These are phyloP conservation scores for Aristolochia contorta DNA, from an alignment of 164 flowering plant genomes.

Conservation along the genomic window DNA sequence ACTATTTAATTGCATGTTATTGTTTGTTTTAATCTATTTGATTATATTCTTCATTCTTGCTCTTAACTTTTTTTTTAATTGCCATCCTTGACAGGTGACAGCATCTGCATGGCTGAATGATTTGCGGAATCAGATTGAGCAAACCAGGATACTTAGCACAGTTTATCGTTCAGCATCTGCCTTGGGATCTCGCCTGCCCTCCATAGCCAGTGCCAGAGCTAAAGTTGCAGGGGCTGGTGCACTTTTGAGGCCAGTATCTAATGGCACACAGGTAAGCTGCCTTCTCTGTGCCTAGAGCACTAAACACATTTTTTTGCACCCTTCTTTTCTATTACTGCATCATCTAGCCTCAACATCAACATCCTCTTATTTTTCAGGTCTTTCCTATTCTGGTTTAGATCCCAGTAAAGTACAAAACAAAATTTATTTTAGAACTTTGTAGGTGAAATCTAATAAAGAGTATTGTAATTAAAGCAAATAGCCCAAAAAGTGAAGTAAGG, in stretches of 20 bases:
- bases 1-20: background rate
- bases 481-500: too few relatives aligned
- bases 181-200: conserved; percentile 88
- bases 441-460: too few relatives aligned
- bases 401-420: too few relatives aligned
- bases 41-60: background rate
- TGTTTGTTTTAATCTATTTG: background rate
- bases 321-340: background rate
- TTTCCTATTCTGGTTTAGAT: too few relatives aligned
- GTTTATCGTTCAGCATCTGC: conserved; percentile 97
- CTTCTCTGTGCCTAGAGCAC: background rate
- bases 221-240: conserved; percentile 99
- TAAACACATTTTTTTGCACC: background rate
- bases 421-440: too few relatives aligned
- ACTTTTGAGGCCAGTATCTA: conserved; percentile 85
- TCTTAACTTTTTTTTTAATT: background rate
- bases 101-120: conserved; percentile 99
- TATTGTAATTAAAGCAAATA: too few relatives aligned
- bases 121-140: conserved; percentile 85
- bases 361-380: background rate
- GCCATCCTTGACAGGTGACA: conserved; percentile 49
- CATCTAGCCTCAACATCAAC: background rate
- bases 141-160: conserved; percentile 80
- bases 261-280: conserved; percentile 67
- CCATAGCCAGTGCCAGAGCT: conserved; percentile 86